Percentiles rank a stretch among this genome's conserved stretches.
phyloP scores from a whole-genome alignment of 495 filamentous ascomycete species.

The Astrothelium subdiscretum region DNA sequence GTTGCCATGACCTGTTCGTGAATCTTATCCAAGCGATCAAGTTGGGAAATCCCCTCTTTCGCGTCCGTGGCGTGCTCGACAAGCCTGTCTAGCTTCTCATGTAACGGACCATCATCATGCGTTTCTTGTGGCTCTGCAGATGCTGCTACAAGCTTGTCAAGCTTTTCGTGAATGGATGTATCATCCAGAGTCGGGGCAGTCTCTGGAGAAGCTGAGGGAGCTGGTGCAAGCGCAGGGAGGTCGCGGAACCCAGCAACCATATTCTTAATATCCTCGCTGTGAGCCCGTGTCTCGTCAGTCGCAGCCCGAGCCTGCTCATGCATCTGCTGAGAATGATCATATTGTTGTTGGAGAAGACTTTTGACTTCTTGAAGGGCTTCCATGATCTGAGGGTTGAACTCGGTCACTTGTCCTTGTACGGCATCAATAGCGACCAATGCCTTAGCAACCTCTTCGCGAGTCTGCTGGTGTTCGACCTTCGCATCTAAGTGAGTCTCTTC shows the following conservation, averaged over 20 bases:
- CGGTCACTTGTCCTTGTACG: conserved; percentile 60
- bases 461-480: conserved; percentile 65
- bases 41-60: conserved; percentile 42
- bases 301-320: conserved; percentile 20
- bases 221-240: conserved; percentile 36
- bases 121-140: conserved; percentile 24
- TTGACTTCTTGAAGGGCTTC: conserved; percentile 74
- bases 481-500: conserved; percentile 62
- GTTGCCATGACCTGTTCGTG: conserved; percentile 79
- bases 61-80: conserved; percentile 47
- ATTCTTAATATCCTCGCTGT: conserved; percentile 44
- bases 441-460: conserved; percentile 62
- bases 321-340: conserved; percentile 50
- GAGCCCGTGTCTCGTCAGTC: conserved; percentile 16
- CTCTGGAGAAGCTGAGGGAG: conserved; percentile 29
- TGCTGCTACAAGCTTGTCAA: conserved; percentile 50
- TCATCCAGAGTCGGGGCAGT: conserved; percentile 41
- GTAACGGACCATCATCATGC: conserved; percentile 61
- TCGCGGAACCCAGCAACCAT: conserved; percentile 40
- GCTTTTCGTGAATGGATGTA: conserved; percentile 61
- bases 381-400: conserved; percentile 76
- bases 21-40: conserved; percentile 76
- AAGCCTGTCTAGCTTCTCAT: conserved; percentile 78
- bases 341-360: conserved; percentile 68
- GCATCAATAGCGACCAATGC: conserved; percentile 58